These are phyloP conservation scores for Gremmenia infestans DNA, from an alignment of 2,329 filamentous ascomycete species.

Conservation along the genomic window DNA sequence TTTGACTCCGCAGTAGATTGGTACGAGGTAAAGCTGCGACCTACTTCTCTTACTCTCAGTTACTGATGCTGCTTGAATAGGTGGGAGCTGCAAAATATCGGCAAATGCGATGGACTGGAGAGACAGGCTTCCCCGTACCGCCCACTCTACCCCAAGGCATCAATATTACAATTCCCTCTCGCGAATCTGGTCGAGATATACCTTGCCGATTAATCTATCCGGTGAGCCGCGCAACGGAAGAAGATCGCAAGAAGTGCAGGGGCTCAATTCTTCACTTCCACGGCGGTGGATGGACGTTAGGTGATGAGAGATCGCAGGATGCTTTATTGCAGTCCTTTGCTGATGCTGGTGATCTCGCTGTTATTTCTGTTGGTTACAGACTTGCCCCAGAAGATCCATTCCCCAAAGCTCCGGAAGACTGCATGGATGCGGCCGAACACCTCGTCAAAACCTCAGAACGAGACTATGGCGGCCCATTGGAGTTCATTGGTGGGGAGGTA, in stretches of 20 bases:
- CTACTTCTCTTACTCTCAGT: not conserved
- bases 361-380: slow-evolving; percentile 54
- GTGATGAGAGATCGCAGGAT: slow-evolving; percentile 39
- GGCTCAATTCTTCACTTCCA: slow-evolving; percentile 53
- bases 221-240: slow-evolving; percentile 30
- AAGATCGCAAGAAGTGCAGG: slow-evolving; percentile 43
- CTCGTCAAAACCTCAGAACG: slow-evolving; percentile 42
- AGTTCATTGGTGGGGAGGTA: slow-evolving; percentile 43
- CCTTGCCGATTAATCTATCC: slow-evolving; percentile 38
- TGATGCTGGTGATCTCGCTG: slow-evolving; percentile 42
- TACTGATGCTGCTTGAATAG: slow-evolving; percentile 26
- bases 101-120: slow-evolving; percentile 47
- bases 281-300: slow-evolving; percentile 41
- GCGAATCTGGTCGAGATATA: slow-evolving; percentile 45
- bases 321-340: slow-evolving; percentile 44
- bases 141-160: slow-evolving; percentile 41
- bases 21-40: slow-evolving; percentile 40
- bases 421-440: slow-evolving; percentile 51
- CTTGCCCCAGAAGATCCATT: slow-evolving; percentile 55
- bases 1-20: slow-evolving; percentile 40
- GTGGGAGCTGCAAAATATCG: slow-evolving; percentile 50
- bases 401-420: slow-evolving; percentile 50
- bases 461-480: slow-evolving; percentile 38
- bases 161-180: slow-evolving; percentile 45
- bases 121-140: slow-evolving; percentile 46